Evolutionary conservation across 495 filamentous ascomycete genomes (phyloP), one percentile per base, ranked within the genome.

Genomic region (Aspergillus ostianus): DNA sequence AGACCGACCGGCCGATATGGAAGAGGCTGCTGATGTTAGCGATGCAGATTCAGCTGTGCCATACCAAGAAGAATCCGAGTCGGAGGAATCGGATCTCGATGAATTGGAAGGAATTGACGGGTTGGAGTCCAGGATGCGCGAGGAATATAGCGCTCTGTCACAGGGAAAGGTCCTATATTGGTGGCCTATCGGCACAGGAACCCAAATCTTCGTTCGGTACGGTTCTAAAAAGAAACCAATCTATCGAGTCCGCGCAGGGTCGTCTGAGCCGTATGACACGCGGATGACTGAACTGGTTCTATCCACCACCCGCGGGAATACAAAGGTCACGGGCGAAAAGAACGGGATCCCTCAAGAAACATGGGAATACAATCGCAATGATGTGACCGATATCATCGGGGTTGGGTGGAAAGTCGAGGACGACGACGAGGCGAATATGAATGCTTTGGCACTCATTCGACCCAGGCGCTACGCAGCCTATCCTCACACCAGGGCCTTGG

Each of bases 121-220:
- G 18, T 32, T 54, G 29, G 51, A 54, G 51, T 27, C 51, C 23
- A 54, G 51, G 29, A 32, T 32, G 13, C 51, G 51, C 18, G 23
- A 54, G 30, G 10, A 54, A 30, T 27, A 36, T 30, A 27, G 51
- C 30, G 26, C 51, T 19, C 51, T 54, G 26, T 30, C 51, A 26
- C 23, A 29, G 56, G 84, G 84, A 75, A 80, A 83, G 53, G 77
- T 90, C 55, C 77, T 86, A 54, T 90, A 58, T 41, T 67, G 57
- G 60, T 70, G 56, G 67, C 57, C 62, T 32, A 67, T 59, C 46
- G 67, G 60, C 10, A 64, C 53, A 12, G 59, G 67, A n/a, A 60
- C 58, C 30, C 53, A 70, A 47, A 64, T 61, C 9, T 67, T 70
- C 30, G 55, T 70, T 4, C 53, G 53, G 8, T 67, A 70, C 29